Conservation (phyloP, 805 yeast species). For the Lachancea kluyveri region DNA sequence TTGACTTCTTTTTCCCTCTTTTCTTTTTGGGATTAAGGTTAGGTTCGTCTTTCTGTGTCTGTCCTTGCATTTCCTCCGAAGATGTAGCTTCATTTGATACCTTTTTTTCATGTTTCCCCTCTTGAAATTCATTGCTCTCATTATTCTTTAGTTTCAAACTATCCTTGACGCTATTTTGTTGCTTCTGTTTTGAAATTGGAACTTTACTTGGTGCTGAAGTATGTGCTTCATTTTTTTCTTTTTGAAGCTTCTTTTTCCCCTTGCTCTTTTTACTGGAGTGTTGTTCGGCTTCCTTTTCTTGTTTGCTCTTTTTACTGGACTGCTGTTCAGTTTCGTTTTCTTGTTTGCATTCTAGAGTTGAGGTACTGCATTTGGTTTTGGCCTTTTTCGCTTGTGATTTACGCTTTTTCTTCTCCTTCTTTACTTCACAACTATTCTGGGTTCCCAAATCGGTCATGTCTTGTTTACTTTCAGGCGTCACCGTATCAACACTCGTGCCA, state of each 20-base stretch:
- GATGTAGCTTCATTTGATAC: not conserved
- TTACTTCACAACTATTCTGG: not conserved
- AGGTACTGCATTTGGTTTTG: too few species aligned
- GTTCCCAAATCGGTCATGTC: not conserved
- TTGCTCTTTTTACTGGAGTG: not conserved
- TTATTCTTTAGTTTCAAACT: slow-evolving; percentile 1
- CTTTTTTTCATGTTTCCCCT: not conserved
- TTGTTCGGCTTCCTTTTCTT: slow-evolving; percentile 2
- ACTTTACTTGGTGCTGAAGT: too few species aligned
- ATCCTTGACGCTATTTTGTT: too few species aligned
- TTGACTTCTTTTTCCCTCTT: too few species aligned
- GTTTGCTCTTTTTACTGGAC: not conserved
- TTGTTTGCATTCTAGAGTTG: not conserved
- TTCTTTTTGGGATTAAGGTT: too few species aligned
- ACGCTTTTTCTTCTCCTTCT: not conserved
- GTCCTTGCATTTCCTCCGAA: too few species aligned
- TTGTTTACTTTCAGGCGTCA: not conserved
- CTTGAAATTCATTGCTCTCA: not conserved
- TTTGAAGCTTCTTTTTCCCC: slow-evolving; percentile 2
- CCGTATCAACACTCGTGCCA: not conserved
- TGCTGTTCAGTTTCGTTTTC: too few species aligned
- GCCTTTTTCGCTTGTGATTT: not conserved
- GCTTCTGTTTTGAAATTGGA: too few species aligned
- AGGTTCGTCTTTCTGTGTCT: too few species aligned
- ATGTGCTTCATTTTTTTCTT: too few species aligned